Conservation (phyloP, 2,329 filamentous ascomycete genomes). For the Fusarium sp. region DNA sequence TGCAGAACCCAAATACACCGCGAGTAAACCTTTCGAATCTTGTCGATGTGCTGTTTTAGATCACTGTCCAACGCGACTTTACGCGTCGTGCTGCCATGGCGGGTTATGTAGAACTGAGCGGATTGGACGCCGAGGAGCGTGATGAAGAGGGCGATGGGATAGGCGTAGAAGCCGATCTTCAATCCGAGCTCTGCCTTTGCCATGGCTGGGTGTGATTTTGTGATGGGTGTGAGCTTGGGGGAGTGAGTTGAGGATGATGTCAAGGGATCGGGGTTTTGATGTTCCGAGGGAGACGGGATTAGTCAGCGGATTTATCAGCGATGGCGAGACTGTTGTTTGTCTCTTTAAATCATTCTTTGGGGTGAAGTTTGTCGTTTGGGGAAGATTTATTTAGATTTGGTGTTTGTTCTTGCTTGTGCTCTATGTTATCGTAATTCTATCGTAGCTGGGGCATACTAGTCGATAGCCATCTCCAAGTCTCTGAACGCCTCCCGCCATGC, state of each 20-base stretch:
- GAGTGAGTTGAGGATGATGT: constrained; percentile 9
- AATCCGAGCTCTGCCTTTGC: constrained; percentile 48
- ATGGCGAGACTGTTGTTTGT: background rate
- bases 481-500: background rate
- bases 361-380: rapidly evolving
- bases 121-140: constrained; percentile 50
- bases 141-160: constrained; percentile 51
- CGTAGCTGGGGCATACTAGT: too few relatives aligned
- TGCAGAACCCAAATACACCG: constrained; percentile 50
- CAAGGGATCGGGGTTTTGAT: constrained; percentile 19
- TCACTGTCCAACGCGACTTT: constrained; percentile 39
- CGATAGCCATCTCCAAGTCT: background rate
- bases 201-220: constrained; percentile 35
- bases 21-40: constrained; percentile 44
- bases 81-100: constrained; percentile 40
- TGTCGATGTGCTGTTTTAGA: constrained; percentile 42
- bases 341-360: background rate
- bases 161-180: constrained; percentile 52
- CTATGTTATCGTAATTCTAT: rapidly evolving
- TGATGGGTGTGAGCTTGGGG: background rate
- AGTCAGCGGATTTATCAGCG: constrained; percentile 18
- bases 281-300: background rate
- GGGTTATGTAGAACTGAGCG: constrained; percentile 49
- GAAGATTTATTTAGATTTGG: rapidly evolving
- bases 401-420: background rate